A percentile compares a stretch with the other conserved stretches of the same genome.
Evolutionary conservation across 2,329 filamentous ascomycete genomes (phyloP).

Genomic region (Onygena corvina): DNA sequence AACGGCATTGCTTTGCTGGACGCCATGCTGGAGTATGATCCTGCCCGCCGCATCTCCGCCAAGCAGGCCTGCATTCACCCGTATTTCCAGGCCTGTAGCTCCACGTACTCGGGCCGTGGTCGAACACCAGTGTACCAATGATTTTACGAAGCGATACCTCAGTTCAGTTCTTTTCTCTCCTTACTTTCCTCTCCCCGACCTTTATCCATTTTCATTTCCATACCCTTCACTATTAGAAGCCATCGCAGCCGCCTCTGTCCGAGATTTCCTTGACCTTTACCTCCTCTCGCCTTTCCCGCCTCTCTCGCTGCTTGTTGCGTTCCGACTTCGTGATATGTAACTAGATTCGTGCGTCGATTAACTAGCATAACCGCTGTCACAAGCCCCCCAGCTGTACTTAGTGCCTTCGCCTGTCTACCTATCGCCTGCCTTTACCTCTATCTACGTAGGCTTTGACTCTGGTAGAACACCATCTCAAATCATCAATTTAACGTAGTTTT

Average conservation of each 20-base stretch:
- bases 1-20: constrained; percentile 42
- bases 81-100: constrained; percentile 55
- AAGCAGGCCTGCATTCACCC: constrained; percentile 77
- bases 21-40: constrained; percentile 71
- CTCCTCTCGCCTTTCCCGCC: background rate
- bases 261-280: background rate
- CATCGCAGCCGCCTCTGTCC: background rate
- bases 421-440: too few relatives aligned
- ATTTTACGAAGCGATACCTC: constrained; percentile 15
- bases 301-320: background rate
- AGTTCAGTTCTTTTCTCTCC: background rate
- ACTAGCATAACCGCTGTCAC: background rate
- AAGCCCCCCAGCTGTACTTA: too few relatives aligned
- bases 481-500: too few relatives aligned
- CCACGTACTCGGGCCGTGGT: constrained; percentile 37
- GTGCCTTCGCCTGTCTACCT: too few relatives aligned
- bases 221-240: background rate
- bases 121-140: constrained; percentile 29
- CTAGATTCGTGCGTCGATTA: background rate
- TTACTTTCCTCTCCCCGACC: background rate
- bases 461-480: too few relatives aligned
- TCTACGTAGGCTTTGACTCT: too few relatives aligned
- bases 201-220: background rate
- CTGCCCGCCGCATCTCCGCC: constrained; percentile 72
- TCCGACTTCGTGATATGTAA: background rate